Percentiles rank a stretch among this genome's conserved stretches.
Conservation (phyloP, 441 rosid genomes). For the Dalechampia spathulata region DNA sequence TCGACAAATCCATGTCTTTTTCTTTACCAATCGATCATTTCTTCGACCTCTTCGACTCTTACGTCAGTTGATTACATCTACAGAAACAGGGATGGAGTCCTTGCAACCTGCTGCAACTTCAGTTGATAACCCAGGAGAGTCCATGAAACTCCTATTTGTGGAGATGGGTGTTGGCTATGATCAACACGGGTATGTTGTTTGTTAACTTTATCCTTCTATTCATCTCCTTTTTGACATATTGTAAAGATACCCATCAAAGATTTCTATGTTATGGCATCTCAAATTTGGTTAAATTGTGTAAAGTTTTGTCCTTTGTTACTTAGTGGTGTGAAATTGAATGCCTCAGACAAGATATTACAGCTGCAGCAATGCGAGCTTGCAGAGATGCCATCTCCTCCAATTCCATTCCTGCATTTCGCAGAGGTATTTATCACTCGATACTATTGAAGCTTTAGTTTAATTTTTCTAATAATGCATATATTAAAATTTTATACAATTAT, state of each 20-base stretch:
- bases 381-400: constrained; percentile 86
- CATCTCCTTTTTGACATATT: neutral
- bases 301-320: too few relatives aligned
- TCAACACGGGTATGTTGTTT: constrained; percentile 89
- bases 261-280: too few relatives aligned
- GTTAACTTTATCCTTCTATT: too few relatives aligned
- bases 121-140: constrained; percentile 10
- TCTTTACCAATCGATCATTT: too few relatives aligned
- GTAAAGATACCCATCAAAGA: neutral
- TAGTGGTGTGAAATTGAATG: too few relatives aligned
- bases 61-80: too few relatives aligned
- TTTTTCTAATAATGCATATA: too few relatives aligned
- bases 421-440: constrained; percentile 33
- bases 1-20: too few relatives aligned
- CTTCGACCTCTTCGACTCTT: too few relatives aligned
- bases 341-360: constrained; percentile 66
- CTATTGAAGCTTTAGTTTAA: neutral
- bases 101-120: constrained; percentile 24
- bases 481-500: too few relatives aligned
- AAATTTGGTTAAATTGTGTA: too few relatives aligned
- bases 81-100: too few relatives aligned
- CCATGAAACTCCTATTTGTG: constrained; percentile 75
- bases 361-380: constrained; percentile 87
- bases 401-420: constrained; percentile 87
- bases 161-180: constrained; percentile 98